A percentile compares a stretch with the other conserved stretches of the same genome.
phyloP scores from a whole-genome alignment of 371 early-diverging fungal genomes.

The Apophysomyces elegans region DNA sequence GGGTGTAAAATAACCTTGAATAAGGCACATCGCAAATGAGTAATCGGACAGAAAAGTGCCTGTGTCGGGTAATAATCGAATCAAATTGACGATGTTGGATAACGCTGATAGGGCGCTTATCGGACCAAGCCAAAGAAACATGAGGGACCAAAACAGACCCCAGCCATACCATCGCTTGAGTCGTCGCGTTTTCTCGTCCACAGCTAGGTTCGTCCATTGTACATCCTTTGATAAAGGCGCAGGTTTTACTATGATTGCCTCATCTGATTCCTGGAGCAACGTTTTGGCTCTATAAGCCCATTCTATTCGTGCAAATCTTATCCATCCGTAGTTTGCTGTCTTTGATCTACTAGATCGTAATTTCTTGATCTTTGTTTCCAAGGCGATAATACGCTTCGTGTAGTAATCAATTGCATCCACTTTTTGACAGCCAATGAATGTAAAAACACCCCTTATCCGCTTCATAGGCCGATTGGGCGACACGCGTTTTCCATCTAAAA shows the following conservation, averaged over 20 bases:
- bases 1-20: slow-evolving; percentile 74
- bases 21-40: slow-evolving; percentile 52
- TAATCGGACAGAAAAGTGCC: slow-evolving; percentile 42
- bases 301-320: slow-evolving; percentile 58
- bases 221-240: slow-evolving; percentile 78
- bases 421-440: slow-evolving; percentile 10
- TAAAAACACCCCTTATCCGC: slow-evolving; percentile 27
- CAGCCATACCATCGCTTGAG: slow-evolving; percentile 59
- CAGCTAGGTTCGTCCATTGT: slow-evolving; percentile 76
- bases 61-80: slow-evolving; percentile 52
- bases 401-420: slow-evolving; percentile 80
- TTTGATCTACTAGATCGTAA: slow-evolving; percentile 46
- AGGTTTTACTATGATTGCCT: slow-evolving; percentile 26
- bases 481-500: slow-evolving; percentile 5
- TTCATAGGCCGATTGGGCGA: background rate
- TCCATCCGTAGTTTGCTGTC: slow-evolving; percentile 71
- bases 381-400: slow-evolving; percentile 57
- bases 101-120: slow-evolving; percentile 58
- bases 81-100: slow-evolving; percentile 60
- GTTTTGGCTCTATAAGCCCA: slow-evolving; percentile 50
- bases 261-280: slow-evolving; percentile 18
- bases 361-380: slow-evolving; percentile 64
- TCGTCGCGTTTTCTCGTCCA: slow-evolving; percentile 49
- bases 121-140: slow-evolving; percentile 68
- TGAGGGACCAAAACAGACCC: slow-evolving; percentile 55